Evolutionary conservation across 225 moss, liverwort and hornwort genomes (phyloP).

Genomic region (Sphagnum contortum): DNA sequence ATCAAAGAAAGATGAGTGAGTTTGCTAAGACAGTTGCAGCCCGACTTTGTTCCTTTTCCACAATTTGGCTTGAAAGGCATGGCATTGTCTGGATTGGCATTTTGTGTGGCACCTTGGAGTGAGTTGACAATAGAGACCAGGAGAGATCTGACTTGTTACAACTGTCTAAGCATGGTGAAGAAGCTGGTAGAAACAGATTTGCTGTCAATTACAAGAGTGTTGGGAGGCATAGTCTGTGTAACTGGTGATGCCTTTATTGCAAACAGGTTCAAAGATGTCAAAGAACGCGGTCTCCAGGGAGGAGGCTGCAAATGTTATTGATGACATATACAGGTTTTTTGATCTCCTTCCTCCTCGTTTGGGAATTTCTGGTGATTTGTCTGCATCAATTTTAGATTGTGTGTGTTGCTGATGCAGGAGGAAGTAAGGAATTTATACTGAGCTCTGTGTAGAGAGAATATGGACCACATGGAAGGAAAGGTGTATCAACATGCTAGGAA

Average conservation of each 20-base stretch:
- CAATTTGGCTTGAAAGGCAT: not conserved
- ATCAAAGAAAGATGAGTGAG: not conserved
- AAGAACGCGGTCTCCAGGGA: conserved; percentile 72
- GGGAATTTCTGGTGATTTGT: not conserved
- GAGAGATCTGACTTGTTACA: not conserved
- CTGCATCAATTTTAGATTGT: not conserved
- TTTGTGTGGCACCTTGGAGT: not conserved
- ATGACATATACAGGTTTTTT: conserved; percentile 81
- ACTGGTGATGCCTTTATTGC: not conserved
- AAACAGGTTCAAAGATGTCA: conserved; percentile 45
- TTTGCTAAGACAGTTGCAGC: not conserved
- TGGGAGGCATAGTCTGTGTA: not conserved
- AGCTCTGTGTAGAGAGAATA: no score
- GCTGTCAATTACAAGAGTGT: no score
- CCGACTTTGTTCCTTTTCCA: not conserved
- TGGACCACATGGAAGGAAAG: no score
- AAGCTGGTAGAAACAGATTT: not conserved
- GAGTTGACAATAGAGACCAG: not conserved
- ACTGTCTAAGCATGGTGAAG: no score
- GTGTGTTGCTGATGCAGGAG: not conserved
- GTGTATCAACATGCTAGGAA: no score
- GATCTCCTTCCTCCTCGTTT: not conserved
- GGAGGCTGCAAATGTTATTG: conserved; percentile 80
- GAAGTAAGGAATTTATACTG: no score
- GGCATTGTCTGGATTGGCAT: not conserved